Evolutionary conservation across 768 basidiomycete genomes (phyloP).

Genomic region (Boletus insuetus): DNA sequence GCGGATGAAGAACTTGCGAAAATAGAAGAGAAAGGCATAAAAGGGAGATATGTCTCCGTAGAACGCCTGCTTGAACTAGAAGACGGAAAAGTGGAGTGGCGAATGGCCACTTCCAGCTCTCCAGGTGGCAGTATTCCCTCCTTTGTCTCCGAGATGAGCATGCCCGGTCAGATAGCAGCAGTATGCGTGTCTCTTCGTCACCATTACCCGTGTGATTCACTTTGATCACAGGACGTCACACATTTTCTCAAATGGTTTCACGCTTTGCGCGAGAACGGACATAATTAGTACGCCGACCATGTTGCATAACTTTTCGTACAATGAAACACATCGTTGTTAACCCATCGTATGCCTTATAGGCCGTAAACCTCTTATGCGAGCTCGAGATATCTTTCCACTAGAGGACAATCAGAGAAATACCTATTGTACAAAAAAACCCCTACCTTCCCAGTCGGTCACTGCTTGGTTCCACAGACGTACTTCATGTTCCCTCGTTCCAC

Average conservation of each 20-base stretch:
- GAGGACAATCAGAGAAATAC: conserved; percentile 9
- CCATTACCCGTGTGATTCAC: not conserved
- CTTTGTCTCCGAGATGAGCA: conserved; percentile 57
- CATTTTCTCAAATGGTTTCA: conserved; percentile 70
- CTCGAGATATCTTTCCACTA: conserved; percentile 86
- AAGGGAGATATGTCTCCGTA: conserved; percentile 67
- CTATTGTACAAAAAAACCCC: conserved; percentile 19
- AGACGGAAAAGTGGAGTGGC: conserved; percentile 68
- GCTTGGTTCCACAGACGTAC: conserved; percentile 83
- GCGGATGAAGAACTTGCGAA: conserved; percentile 55
- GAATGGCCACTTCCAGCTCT: conserved; percentile 75
- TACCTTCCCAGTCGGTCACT: conserved; percentile 94
- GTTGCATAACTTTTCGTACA: not conserved
- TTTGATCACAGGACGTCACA: conserved; percentile 57
- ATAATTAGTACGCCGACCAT: not conserved
- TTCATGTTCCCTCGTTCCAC: conserved; percentile 93
- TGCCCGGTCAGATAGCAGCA: conserved; percentile 61
- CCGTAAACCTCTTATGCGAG: conserved; percentile 46
- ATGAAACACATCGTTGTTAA: not conserved
- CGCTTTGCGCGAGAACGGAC: conserved; percentile 23
- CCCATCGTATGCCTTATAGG: not conserved
- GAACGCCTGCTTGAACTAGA: conserved; percentile 64
- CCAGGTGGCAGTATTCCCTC: conserved; percentile 68
- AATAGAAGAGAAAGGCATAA: conserved; percentile 61
- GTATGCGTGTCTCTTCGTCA: conserved; percentile 32